These are phyloP conservation scores for Oxytropis ochrocephala DNA, from an alignment of 306 rosid species.

Conservation along the genomic window DNA sequence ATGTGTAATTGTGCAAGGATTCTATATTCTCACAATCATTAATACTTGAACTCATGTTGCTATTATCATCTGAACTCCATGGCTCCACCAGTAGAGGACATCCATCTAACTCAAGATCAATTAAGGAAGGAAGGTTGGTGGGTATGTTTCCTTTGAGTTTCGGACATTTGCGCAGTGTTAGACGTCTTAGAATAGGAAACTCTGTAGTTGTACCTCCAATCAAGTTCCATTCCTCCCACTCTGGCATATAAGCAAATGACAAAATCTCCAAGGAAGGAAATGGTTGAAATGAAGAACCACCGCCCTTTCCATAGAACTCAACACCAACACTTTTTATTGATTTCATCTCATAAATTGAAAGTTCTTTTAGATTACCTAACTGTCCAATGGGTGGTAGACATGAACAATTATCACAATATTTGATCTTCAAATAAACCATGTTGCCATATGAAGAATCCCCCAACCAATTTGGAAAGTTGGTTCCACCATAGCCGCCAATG, in stretches of 20 bases:
- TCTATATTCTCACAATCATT: not conserved
- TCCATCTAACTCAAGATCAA: not conserved
- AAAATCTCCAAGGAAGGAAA: not conserved
- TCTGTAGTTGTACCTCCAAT: not conserved
- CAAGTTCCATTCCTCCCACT: slow-evolving; percentile 1
- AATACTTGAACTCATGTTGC: not conserved
- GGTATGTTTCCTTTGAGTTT: not conserved
- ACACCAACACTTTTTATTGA: not conserved
- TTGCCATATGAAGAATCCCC: not conserved
- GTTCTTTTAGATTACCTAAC: not conserved
- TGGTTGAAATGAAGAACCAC: not conserved
- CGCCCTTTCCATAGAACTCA: not conserved
- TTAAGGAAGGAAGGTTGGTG: not conserved
- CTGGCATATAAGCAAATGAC: not conserved
- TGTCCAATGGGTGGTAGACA: slow-evolving; percentile 7
- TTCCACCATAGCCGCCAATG: slow-evolving; percentile 8
- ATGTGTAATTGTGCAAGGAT: not conserved
- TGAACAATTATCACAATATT: not conserved
- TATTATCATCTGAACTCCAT: not conserved
- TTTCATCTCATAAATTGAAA: not conserved
- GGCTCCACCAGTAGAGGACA: not conserved
- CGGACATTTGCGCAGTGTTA: not conserved
- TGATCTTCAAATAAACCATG: not conserved
- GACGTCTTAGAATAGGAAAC: not conserved
- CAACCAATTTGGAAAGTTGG: not conserved